A percentile compares a stretch with the other conserved stretches of the same genome.
Evolutionary conservation across 192 early-diverging fungal species (phyloP).

Genomic region (Allomyces arbusculus): DNA sequence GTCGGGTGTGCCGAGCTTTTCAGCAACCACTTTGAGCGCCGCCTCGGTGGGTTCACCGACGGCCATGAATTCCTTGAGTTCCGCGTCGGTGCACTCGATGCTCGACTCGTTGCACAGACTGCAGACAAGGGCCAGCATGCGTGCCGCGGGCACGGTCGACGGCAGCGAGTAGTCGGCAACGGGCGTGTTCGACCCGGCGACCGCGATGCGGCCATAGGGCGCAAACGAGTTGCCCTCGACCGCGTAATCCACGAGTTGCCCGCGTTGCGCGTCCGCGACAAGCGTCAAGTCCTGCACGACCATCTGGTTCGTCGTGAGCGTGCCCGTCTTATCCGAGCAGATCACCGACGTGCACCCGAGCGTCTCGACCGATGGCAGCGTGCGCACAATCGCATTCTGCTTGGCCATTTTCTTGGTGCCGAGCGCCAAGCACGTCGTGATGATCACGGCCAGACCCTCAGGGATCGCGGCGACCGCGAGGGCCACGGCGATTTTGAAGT

Average conservation of each 20-base stretch:
- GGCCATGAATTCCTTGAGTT: slow-evolving; percentile 8
- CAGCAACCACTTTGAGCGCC: slow-evolving; percentile 77
- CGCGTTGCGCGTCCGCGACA: slow-evolving; percentile 15
- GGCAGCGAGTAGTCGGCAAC: slow-evolving; percentile 24
- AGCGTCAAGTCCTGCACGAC: slow-evolving; percentile 41
- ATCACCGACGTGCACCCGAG: slow-evolving; percentile 93
- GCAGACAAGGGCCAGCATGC: slow-evolving; percentile 62
- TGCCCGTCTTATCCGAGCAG: slow-evolving; percentile 99
- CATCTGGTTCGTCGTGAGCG: slow-evolving; percentile 97
- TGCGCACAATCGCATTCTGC: slow-evolving; percentile 86
- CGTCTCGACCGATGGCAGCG: slow-evolving; percentile 81
- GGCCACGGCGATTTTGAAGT: slow-evolving; percentile 98
- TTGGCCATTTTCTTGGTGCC: slow-evolving; percentile 95
- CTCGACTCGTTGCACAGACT: slow-evolving; percentile 80
- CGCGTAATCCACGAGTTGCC: slow-evolving; percentile 38
- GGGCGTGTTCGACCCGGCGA: slow-evolving; percentile 14
- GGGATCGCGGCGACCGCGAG: slow-evolving; percentile 97
- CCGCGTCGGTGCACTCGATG: slow-evolving; percentile 56
- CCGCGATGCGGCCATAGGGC: slow-evolving; percentile 49
- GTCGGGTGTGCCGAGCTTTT: slow-evolving; percentile 74
- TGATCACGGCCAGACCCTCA: slow-evolving; percentile 95
- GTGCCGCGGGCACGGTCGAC: slow-evolving; percentile 26
- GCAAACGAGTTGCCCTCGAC: slow-evolving; percentile 74
- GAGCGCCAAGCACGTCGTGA: slow-evolving; percentile 91
- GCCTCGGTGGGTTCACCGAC: slow-evolving; percentile 98